Evolutionary conservation across 2,329 filamentous ascomycete genomes (phyloP), one percentile per base, ranked within the genome.

Genomic region (Apiospora malaysiana): DNA sequence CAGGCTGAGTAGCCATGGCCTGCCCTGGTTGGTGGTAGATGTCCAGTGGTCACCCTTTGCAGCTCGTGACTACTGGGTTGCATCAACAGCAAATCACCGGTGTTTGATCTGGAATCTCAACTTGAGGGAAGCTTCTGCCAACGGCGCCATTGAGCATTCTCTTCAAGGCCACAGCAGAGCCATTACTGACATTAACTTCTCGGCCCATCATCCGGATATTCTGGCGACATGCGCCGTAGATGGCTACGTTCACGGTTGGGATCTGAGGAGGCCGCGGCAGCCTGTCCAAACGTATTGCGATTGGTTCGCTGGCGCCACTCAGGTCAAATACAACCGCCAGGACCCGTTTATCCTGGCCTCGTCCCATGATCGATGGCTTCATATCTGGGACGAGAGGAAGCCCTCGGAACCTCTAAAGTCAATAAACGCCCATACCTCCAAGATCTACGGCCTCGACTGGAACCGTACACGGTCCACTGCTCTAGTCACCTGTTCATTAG

Each of bases 1-100:
- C 23, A 92, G 94, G 77, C 87, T 98, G 66, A 88, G 87, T 75
- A 92, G 92, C 73, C 94, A 97, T 81, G 92, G 94, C 70, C 91
- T 94, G 59, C 92, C 94, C n/a, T 98, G 95, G 94, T 91, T 97
- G 68, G 95, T 97, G 6, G 94, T 95, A 14, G 95, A 98, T 81
- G 95, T 97, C 42, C 95, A 98, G 81, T 98, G 95, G 95, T 97
- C 94, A 14, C 95, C 95, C 0, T 97, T 98, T 80, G 93, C 95
- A 16, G 90, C 89, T 25, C 90, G 95, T 66, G 93, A 97, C 80
- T 95, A 95, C 77, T 98, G 95, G 95, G 92, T 98, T 23, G 93
- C 94, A 46, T 97, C 94, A 71, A 97, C 95, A 0, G 95, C 94
- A 23, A 98, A 98, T 79, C 95, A 98, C 80, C 94, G 96, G 76